A percentile compares a stretch with the other conserved stretches of the same genome.
Evolutionary conservation across 2,329 filamentous ascomycete species (phyloP).

Genomic region (Tolypocladium endophyticum): DNA sequence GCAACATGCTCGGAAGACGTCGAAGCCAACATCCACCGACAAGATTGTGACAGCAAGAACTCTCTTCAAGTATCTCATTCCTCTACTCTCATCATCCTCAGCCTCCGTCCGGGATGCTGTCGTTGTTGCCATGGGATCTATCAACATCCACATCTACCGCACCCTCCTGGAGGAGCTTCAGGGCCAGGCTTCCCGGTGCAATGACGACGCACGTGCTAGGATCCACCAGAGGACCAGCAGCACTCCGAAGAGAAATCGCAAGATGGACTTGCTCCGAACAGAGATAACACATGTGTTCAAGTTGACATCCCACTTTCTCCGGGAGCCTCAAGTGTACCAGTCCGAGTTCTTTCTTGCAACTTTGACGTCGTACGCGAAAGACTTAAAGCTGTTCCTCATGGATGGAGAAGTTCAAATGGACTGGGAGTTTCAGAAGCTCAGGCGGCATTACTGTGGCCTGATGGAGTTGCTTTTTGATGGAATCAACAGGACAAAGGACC

Average conservation of each 20-base stretch:
- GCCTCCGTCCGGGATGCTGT: constrained; percentile 79
- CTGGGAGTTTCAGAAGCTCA: constrained; percentile 84
- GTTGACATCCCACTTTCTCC: constrained; percentile 81
- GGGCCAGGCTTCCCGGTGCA: constrained; percentile 74
- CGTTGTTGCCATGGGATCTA: constrained; percentile 83
- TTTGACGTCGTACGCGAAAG: constrained; percentile 79
- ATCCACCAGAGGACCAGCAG: constrained; percentile 82
- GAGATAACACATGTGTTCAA: constrained; percentile 97
- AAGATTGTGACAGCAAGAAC: constrained; percentile 82
- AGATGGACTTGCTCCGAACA: constrained; percentile 78
- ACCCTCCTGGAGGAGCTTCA: constrained; percentile 85
- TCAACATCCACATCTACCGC: constrained; percentile 88
- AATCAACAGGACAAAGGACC: constrained; percentile 75
- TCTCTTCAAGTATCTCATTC: constrained; percentile 85
- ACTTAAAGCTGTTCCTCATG: constrained; percentile 87
- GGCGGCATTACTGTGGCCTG: constrained; percentile 87
- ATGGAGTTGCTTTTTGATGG: constrained; percentile 90
- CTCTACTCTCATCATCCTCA: constrained; percentile 70
- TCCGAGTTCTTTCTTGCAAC: constrained; percentile 89
- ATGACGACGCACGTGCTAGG: constrained; percentile 76
- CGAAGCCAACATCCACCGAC: constrained; percentile 55
- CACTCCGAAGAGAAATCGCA: constrained; percentile 68
- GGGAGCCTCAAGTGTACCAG: constrained; percentile 64
- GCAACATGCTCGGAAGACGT: constrained; percentile 75
- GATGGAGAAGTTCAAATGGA: constrained; percentile 92